Evolutionary conservation across 1,139 yeast genomes (phyloP), one percentile per base, ranked within the genome.

Genomic region (Blastobotrys persicus): DNA sequence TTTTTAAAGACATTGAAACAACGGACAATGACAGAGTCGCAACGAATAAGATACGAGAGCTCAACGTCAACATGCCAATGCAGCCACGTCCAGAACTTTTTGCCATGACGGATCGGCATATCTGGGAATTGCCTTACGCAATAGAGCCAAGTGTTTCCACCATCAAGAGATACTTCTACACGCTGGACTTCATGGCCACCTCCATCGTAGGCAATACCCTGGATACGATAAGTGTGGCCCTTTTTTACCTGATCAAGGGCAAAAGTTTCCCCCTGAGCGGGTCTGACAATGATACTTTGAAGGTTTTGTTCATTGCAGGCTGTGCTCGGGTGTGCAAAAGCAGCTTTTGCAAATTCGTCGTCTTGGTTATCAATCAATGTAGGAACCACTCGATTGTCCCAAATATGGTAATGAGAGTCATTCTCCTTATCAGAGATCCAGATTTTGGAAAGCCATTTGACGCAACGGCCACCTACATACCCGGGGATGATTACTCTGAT

Each of bases 391-490:
- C 65, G 60, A 44, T 67, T 67, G 48, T 67, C 71, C 46, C 59
- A 66, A 45, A 58, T 64, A 51, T 67, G 71, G 45, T 67, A 67
- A 66, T 67, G 67, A 47, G 67, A 66, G 17, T 55, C 58, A 0
- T 70, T 65, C 1, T 70, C 70, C n/a, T 28, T 47, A 16, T 66
- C 67, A 7, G 66, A 54, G 16, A 67, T 53, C 11, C 62, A 47
- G 18, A 67, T 49, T 43, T 54, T 57, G 33, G 57, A 62, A 19
- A 67, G 51, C 71, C 71, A 67, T 48, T 67, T 67, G 39, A 67
- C 71, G 7, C 68, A 63, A n/a, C 71, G 55, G 2, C 71, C 71
- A 14, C 71, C 71, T 55, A 67, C 65, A 17, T 65, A 63, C 9
- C 71, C 71, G 2, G 71, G 71, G 1, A 67, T 61, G 3, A 67